Evolutionary conservation across 2,329 filamentous ascomycete genomes (phyloP).

Genomic region (Diaporthe sp.): DNA sequence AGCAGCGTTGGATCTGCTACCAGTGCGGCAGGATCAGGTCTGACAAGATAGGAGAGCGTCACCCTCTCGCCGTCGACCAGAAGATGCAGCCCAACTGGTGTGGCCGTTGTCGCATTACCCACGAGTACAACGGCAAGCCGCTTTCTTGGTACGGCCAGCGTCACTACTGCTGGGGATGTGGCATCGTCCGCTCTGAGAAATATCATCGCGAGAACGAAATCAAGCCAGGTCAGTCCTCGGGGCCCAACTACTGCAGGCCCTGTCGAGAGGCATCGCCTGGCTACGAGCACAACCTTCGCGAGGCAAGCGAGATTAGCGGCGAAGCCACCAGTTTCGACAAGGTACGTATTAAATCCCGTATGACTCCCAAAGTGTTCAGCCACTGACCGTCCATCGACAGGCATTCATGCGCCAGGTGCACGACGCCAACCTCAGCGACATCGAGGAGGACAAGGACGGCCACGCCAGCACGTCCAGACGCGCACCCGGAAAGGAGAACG

Average conservation of each 20-base stretch:
- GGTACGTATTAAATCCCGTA: background rate
- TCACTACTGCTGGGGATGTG: constrained; percentile 41
- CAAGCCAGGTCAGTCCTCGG: constrained; percentile 10
- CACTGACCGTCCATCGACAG: background rate
- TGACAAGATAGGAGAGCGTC: constrained; percentile 53
- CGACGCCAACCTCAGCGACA: constrained; percentile 38
- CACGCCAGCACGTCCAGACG: background rate
- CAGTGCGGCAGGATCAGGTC: constrained; percentile 58
- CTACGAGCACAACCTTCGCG: constrained; percentile 36
- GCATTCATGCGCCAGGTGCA: constrained; percentile 39
- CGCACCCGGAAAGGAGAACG: constrained; percentile 38
- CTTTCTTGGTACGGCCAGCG: constrained; percentile 36
- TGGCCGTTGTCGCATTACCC: constrained; percentile 50
- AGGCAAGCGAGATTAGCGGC: constrained; percentile 38
- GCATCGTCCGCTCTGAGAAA: constrained; percentile 38
- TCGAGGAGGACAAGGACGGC: constrained; percentile 36
- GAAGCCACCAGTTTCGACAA: constrained; percentile 23
- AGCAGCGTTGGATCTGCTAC: constrained; percentile 55
- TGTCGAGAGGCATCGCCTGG: constrained; percentile 37
- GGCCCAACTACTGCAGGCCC: constrained; percentile 40
- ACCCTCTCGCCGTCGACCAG: constrained; percentile 49
- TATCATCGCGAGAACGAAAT: constrained; percentile 39
- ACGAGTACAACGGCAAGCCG: constrained; percentile 21
- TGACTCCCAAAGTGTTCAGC: background rate
- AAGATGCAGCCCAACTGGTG: constrained; percentile 53